Conservation (phyloP, 2,329 filamentous ascomycete genomes). For the Furcasterigmium sp. region DNA sequence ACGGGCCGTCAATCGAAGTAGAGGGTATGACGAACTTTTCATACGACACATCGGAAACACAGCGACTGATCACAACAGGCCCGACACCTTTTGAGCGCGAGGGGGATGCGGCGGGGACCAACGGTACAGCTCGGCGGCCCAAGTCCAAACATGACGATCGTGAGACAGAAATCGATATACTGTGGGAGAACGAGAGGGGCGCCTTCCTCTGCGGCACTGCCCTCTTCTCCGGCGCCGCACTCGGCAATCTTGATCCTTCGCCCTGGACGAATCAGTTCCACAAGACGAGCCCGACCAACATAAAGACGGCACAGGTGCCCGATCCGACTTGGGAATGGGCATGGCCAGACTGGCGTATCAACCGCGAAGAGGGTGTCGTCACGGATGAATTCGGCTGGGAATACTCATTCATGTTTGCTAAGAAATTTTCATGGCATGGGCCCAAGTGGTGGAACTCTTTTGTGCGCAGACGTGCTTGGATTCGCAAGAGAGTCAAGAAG, state of each 20-base stretch:
- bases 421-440: slow-evolving; percentile 77
- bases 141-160: slow-evolving; percentile 18
- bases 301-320: slow-evolving; percentile 83
- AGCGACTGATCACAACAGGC: background rate
- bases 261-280: slow-evolving; percentile 75
- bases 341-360: slow-evolving; percentile 60
- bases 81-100: slow-evolving; percentile 3
- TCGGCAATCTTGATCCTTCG: slow-evolving; percentile 79
- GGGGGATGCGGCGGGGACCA: background rate
- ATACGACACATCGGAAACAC: background rate
- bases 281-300: slow-evolving; percentile 58
- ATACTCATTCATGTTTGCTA: slow-evolving; percentile 84
- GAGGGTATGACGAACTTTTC: slow-evolving; percentile 8
- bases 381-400: slow-evolving; percentile 89
- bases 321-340: slow-evolving; percentile 95
- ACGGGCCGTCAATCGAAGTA: slow-evolving; percentile 11
- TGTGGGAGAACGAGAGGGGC: slow-evolving; percentile 95
- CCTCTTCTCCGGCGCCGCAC: slow-evolving; percentile 80
- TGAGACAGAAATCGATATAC: slow-evolving; percentile 68
- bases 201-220: slow-evolving; percentile 84
- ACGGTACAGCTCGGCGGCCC: background rate
- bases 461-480: slow-evolving; percentile 85
- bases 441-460: slow-evolving; percentile 93
- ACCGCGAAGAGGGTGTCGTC: slow-evolving; percentile 65
- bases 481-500: slow-evolving; percentile 70